Percentiles rank a stretch among this genome's conserved stretches.
Evolutionary conservation across 805 yeast species (phyloP).

Genomic region (Lachancea mirantina): DNA sequence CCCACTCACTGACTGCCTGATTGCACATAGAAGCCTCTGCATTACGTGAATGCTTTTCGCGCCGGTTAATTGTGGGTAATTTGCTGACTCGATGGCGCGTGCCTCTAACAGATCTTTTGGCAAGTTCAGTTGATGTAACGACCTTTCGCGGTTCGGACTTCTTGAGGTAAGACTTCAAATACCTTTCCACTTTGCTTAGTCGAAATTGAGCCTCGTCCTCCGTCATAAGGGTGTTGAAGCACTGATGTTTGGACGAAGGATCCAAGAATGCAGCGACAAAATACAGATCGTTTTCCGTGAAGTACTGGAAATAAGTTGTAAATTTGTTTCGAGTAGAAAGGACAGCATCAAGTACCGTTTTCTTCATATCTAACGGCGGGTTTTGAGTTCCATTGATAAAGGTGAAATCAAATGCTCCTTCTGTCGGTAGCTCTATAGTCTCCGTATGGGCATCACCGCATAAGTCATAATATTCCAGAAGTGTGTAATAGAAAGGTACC

Average conservation of each 20-base stretch:
- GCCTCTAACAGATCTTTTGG: not conserved
- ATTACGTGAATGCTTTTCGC: not conserved
- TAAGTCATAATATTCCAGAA: constrained; percentile 4
- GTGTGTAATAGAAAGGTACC: constrained; percentile 2
- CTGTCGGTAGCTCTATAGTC: not conserved
- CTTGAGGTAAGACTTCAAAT: not conserved
- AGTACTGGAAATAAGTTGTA: constrained; percentile 4
- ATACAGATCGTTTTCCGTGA: constrained; percentile 4
- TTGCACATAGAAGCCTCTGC: not conserved
- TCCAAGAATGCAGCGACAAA: constrained; percentile 7
- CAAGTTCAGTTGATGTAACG: not conserved
- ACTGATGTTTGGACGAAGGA: constrained; percentile 7
- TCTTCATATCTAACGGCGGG: constrained; percentile 4
- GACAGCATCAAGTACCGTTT: constrained; percentile 7
- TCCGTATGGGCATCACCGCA: constrained; percentile 1
- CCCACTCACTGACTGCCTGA: constrained; percentile 1
- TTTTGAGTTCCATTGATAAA: constrained; percentile 6
- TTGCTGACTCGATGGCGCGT: not conserved
- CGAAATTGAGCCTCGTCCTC: constrained; percentile 2
- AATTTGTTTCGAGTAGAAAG: constrained; percentile 1
- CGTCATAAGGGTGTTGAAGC: not conserved
- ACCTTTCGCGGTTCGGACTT: not conserved
- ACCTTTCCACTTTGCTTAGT: no score
- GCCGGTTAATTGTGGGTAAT: not conserved
- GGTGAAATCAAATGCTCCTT: constrained; percentile 2